Evolutionary conservation across 352 stramenopile species (phyloP), one percentile per base, ranked within the genome.

Genomic region (Aphanomyces stellatus): DNA sequence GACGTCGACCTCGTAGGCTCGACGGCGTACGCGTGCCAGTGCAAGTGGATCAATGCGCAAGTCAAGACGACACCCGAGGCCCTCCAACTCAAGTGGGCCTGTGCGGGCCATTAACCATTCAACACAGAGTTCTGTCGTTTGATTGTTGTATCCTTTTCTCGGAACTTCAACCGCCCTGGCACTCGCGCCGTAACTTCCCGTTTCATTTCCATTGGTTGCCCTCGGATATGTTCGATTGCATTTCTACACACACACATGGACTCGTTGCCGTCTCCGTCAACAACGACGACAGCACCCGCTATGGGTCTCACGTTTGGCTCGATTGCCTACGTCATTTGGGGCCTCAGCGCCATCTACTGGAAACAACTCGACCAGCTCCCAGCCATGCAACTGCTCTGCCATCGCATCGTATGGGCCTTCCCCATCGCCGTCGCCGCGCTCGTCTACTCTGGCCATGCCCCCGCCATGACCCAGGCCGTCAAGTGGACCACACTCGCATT

Each of bases 11-110:
- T n/a, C 24, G 22, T 72, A 86, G 82, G 75, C 13, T 78, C 73
- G 55, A 72, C 77, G 4, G 84, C 81, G 5, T 93, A 91, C 69
- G 85, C 85, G 24, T 93, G 82, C 48, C 85, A 93, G 53, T 91
- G 82, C 72, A 91, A 90, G 59, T 91, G 82, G 81, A 75, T 86
- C 22, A 88, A 77, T 15, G 79, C 90, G 35, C 72, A 74, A 30
- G 74, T 73, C 2, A 71, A 78, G 46, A 83, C 74, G 37, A 78
- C 78, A 7, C 73, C 78, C 25, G 75, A 88, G 35, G 72, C 72
- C 19, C 79, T 73, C 53, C 73, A 79, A 35, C 78, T 91, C 35
- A 91, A 89, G 71, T 89, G 82, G 82, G 84, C 73, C 0, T 90
- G 82, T 69, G 82, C 77, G 17, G 79, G 82, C 10, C 81, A 91